Conservation (phyloP, 2,329 filamentous ascomycete genomes). For the Allantophomopsis cytisporea region DNA sequence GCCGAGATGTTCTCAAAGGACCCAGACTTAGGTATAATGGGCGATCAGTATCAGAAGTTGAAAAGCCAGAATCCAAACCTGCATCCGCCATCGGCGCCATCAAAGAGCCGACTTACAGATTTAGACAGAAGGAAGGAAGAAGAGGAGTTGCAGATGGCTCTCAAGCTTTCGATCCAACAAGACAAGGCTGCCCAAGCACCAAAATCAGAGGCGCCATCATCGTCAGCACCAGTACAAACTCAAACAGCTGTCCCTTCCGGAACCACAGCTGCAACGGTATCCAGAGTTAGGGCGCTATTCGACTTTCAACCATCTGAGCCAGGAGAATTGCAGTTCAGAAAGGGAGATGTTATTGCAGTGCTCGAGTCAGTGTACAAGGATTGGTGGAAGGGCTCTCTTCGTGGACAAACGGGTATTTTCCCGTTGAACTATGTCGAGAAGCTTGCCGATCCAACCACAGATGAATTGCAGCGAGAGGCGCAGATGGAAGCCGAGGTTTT, state of each 20-base stretch:
- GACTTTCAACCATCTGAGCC: slow-evolving; percentile 92
- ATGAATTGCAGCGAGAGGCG: slow-evolving; percentile 88
- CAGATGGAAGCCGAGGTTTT: slow-evolving; percentile 84
- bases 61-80: slow-evolving; percentile 78
- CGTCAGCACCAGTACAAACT: slow-evolving; percentile 23
- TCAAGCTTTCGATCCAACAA: slow-evolving; percentile 73
- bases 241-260: slow-evolving; percentile 52
- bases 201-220: slow-evolving; percentile 19
- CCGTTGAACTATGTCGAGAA: slow-evolving; percentile 99
- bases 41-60: slow-evolving; percentile 79
- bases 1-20: slow-evolving; percentile 85
- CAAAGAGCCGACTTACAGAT: slow-evolving; percentile 84
- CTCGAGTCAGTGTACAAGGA: slow-evolving; percentile 98
- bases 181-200: slow-evolving; percentile 56
- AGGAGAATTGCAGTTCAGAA: slow-evolving; percentile 89
- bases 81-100: slow-evolving; percentile 82
- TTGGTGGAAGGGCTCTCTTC: slow-evolving; percentile 95
- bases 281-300: slow-evolving; percentile 81
- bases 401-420: slow-evolving; percentile 94
- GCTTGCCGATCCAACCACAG: slow-evolving; percentile 81
- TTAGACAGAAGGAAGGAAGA: slow-evolving; percentile 89
- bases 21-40: slow-evolving; percentile 92
- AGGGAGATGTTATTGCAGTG: slow-evolving; percentile 93
- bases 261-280: slow-evolving; percentile 92
- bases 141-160: slow-evolving; percentile 90